Conservation (phyloP, 768 basidiomycete species). For the Suillus subaureus region DNA sequence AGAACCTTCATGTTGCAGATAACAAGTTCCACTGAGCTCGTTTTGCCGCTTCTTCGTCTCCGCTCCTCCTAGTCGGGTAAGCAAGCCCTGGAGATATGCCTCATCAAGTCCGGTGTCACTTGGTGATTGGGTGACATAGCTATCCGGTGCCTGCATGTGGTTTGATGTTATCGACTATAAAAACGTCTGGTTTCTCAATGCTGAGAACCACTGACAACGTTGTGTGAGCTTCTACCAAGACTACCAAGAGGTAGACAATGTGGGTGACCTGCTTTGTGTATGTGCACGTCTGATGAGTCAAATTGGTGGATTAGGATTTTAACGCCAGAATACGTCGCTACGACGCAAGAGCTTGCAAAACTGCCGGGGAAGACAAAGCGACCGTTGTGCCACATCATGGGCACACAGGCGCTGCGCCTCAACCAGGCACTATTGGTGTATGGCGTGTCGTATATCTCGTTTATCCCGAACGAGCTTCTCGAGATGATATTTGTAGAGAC, state of each 20-base stretch:
- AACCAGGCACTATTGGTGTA: constrained; percentile 12
- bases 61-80: background rate
- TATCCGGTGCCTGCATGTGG: constrained; percentile 1
- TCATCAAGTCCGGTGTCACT: constrained; percentile 3
- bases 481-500: constrained; percentile 28
- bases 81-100: constrained; percentile 6
- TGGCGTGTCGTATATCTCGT: constrained; percentile 16
- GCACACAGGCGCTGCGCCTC: constrained; percentile 19
- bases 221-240: background rate
- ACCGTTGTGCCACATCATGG: constrained; percentile 20
- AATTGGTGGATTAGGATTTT: background rate
- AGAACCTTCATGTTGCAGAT: background rate
- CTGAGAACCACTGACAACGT: background rate
- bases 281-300: background rate
- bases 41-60: constrained; percentile 1
- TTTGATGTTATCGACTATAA: constrained; percentile 2
- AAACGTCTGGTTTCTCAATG: background rate
- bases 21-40: background rate
- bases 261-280: background rate
- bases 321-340: constrained; percentile 9
- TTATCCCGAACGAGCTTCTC: constrained; percentile 29
- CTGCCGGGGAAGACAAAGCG: constrained; percentile 24
- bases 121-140: background rate
- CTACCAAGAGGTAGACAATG: background rate
- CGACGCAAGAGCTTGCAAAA: constrained; percentile 18